Evolutionary conservation across 129 eudicot genomes (phyloP).

Genomic region (Helichrysum umbraculigerum): DNA sequence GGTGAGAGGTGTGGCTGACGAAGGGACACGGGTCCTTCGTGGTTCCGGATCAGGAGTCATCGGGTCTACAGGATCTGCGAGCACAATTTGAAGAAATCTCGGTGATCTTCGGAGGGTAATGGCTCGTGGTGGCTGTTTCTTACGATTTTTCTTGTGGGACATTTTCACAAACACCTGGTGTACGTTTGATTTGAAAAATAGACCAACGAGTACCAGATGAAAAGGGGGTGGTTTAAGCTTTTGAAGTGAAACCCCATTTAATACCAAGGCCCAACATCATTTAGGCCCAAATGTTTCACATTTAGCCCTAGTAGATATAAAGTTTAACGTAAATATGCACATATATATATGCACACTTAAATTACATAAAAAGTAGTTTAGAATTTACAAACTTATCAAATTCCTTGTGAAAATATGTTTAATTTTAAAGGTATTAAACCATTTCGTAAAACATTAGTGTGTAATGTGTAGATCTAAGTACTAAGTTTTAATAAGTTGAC

Average conservation of each 20-base stretch:
- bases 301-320: neutral
- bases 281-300: neutral
- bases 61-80: constrained; percentile 21
- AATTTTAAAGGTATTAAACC: too few relatives aligned
- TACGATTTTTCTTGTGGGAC: constrained; percentile 40
- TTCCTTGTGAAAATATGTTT: too few relatives aligned
- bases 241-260: neutral
- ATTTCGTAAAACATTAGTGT: too few relatives aligned
- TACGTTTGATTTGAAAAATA: constrained; percentile 2
- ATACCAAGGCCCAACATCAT: neutral
- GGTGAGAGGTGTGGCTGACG: constrained; percentile 31
- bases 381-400: too few relatives aligned
- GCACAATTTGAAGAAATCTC: constrained; percentile 38
- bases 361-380: too few relatives aligned
- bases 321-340: too few relatives aligned
- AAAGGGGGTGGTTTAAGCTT: neutral
- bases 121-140: constrained; percentile 23
- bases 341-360: too few relatives aligned
- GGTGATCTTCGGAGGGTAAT: constrained; percentile 58
- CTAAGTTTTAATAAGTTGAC: too few relatives aligned
- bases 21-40: constrained; percentile 24
- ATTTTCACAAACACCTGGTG: constrained; percentile 56
- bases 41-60: constrained; percentile 31
- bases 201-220: neutral
- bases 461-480: too few relatives aligned